Conservation (phyloP, 192 early-diverging fungal species). For the Chytriomyces sp. region DNA sequence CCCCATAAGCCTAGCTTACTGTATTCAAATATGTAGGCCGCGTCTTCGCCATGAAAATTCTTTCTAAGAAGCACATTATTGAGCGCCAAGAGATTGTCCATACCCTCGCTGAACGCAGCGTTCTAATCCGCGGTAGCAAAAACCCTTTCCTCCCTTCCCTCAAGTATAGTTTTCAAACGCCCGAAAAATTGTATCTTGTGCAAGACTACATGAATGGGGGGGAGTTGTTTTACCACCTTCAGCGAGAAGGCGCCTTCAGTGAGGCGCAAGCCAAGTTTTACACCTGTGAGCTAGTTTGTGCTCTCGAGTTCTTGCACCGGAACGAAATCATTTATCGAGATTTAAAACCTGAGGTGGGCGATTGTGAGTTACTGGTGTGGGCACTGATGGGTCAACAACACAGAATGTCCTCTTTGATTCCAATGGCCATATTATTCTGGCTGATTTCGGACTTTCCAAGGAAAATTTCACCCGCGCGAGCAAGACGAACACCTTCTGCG, state of each 20-base stretch:
- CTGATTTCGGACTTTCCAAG: conserved; percentile 83
- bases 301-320: conserved; percentile 69
- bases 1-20: not conserved
- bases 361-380: not conserved
- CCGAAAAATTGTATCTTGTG: conserved; percentile 74
- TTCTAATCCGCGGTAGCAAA: conserved; percentile 62
- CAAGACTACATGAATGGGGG: conserved; percentile 81
- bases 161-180: conserved; percentile 89
- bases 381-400: not conserved
- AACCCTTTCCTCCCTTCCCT: conserved; percentile 93
- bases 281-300: conserved; percentile 66
- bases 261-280: conserved; percentile 88
- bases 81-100: conserved; percentile 74
- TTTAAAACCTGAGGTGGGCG: conserved; percentile 47
- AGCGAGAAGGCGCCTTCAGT: conserved; percentile 83
- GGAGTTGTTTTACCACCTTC: conserved; percentile 90
- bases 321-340: conserved; percentile 68
- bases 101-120: conserved; percentile 77
- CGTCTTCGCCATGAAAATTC: conserved; percentile 83
- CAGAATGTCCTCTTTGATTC: conserved; percentile 62
- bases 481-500: conserved; percentile 55
- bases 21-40: conserved; percentile 41
- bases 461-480: conserved; percentile 52
- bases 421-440: conserved; percentile 71
- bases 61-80: conserved; percentile 74